Evolutionary conservation across 495 filamentous ascomycete species (phyloP).

Genomic region (Penicillium ochrochloron): DNA sequence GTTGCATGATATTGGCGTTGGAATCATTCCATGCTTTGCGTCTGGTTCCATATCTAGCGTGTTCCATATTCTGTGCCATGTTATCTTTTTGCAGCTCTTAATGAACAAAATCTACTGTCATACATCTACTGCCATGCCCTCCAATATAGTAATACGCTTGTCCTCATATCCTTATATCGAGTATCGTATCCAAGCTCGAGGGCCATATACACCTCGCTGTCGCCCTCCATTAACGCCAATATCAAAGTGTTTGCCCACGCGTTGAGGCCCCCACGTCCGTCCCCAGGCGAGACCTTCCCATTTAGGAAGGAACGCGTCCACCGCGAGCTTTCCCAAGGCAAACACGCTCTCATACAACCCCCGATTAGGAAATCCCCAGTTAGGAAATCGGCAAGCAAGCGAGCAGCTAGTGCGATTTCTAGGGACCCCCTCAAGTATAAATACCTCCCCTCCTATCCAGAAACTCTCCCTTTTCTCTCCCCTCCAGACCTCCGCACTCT

Average conservation of each 20-base stretch:
- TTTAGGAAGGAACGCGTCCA: not conserved
- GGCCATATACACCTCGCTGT: not conserved
- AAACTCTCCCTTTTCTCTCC: not conserved
- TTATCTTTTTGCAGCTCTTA: not conserved
- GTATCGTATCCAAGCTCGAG: not conserved
- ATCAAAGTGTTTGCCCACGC: not conserved
- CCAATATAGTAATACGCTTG: not conserved
- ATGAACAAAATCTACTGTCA: slow-evolving; percentile 3
- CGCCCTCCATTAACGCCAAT: not conserved
- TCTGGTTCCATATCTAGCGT: slow-evolving; percentile 1
- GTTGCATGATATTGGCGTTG: slow-evolving; percentile 29
- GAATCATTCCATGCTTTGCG: slow-evolving; percentile 3
- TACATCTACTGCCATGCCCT: not conserved
- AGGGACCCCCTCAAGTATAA: not conserved
- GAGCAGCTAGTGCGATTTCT: not conserved
- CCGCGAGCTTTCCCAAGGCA: not conserved
- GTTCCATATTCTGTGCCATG: not conserved
- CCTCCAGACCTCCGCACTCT: not conserved
- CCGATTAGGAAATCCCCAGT: not conserved
- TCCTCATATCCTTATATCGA: not conserved
- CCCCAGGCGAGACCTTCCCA: not conserved
- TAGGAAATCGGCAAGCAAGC: not conserved
- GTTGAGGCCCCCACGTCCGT: not conserved
- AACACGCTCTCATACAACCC: not conserved
- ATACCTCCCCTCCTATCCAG: not conserved